These are phyloP conservation scores for Cymbopogon citratus DNA, from an alignment of 176 grass and related monocot species.

Conservation along the genomic window DNA sequence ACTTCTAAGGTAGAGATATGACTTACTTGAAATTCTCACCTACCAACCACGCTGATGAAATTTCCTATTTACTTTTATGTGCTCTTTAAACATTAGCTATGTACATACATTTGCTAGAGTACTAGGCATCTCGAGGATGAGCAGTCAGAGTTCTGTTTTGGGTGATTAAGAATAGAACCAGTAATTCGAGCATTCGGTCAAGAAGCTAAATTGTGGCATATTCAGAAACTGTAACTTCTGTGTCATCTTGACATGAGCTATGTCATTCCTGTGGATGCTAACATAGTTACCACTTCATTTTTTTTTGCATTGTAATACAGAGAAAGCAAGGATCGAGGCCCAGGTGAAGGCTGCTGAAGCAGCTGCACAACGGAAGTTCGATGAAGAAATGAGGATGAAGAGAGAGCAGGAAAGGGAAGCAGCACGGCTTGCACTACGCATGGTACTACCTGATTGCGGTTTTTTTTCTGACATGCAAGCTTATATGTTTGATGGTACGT, in stretches of 20 bases:
- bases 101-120: not conserved
- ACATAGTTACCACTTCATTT: not conserved
- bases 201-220: not conserved
- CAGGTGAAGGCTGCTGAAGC: conserved; percentile 68
- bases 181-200: not conserved
- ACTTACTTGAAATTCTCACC: not conserved
- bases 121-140: not conserved
- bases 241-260: not conserved
- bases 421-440: conserved; percentile 61
- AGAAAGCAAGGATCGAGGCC: conserved; percentile 79
- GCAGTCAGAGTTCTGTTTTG: not conserved
- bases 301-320: conserved; percentile 34
- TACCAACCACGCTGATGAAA: not conserved
- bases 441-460: conserved; percentile 34
- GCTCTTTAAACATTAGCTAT: not conserved
- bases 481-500: conserved; percentile 15
- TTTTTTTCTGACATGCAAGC: not conserved
- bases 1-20: not conserved
- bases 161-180: not conserved
- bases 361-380: conserved; percentile 60
- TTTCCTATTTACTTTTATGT: not conserved
- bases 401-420: conserved; percentile 81
- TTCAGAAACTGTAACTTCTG: not conserved
- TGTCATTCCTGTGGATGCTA: conserved; percentile 4
- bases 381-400: conserved; percentile 53